Conservation (phyloP, 352 stramenopile genomes). For the Phytopythium sindhum region DNA sequence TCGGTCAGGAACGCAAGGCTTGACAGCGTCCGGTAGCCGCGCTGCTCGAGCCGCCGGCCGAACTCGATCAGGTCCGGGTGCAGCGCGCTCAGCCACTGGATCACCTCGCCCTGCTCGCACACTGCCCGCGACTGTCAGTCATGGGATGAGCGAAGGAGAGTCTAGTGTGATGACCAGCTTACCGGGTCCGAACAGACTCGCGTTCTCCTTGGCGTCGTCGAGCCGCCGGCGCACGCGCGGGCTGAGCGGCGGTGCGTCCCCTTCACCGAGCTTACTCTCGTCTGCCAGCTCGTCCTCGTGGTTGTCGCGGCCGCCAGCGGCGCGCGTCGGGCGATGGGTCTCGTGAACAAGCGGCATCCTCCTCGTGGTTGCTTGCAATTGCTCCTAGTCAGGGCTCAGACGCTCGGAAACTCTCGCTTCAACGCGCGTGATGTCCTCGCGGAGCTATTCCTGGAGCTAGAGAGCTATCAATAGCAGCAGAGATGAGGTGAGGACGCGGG, state of each 20-base stretch:
- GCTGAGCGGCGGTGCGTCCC: conserved; percentile 31
- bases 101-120: conserved; percentile 73
- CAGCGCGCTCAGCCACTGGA: conserved; percentile 84
- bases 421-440: not conserved
- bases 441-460: not conserved
- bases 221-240: conserved; percentile 65
- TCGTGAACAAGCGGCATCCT: not conserved
- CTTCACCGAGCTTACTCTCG: conserved; percentile 17
- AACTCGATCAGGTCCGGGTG: conserved; percentile 62
- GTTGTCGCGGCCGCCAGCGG: conserved; percentile 7
- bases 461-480: not conserved
- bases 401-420: not conserved
- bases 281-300: conserved; percentile 11
- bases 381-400: not conserved
- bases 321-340: not conserved
- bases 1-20: conserved; percentile 84
- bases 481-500: too few relatives aligned
- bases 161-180: not conserved
- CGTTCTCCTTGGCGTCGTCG: conserved; percentile 75
- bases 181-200: conserved; percentile 68
- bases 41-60: conserved; percentile 49
- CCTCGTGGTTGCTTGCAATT: not conserved
- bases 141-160: not conserved
- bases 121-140: conserved; percentile 23
- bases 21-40: conserved; percentile 66